Conservation (phyloP, 1,284 basidiomycete species). For the Fomitopsis pinicola region DNA sequence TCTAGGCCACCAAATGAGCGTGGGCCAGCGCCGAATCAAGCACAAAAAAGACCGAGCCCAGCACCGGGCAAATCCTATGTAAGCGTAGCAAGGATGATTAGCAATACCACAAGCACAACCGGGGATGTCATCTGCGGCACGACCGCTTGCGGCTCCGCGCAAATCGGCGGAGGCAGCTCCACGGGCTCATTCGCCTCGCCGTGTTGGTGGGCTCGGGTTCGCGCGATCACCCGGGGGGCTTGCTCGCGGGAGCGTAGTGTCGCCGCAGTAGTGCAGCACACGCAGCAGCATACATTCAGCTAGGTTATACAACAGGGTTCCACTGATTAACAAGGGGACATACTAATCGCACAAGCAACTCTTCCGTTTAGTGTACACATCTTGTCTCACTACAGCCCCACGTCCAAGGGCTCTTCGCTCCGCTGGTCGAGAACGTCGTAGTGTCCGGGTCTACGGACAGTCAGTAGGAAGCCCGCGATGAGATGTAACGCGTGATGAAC, state of each 20-base stretch:
- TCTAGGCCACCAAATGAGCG: neutral
- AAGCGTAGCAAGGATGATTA: neutral
- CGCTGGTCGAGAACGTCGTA: constrained; percentile 32
- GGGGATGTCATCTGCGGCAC: too few relatives aligned
- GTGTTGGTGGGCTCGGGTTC: neutral
- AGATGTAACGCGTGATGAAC: constrained; percentile 17
- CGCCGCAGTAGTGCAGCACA: neutral
- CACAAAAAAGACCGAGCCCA: neutral
- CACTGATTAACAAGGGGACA: neutral
- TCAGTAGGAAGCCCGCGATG: neutral
- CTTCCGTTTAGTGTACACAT: too few relatives aligned
- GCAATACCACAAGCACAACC: neutral
- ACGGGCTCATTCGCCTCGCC: neutral
- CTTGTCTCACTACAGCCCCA: neutral
- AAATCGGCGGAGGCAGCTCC: neutral
- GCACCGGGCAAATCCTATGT: neutral
- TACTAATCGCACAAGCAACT: neutral
- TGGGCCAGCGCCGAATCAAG: neutral
- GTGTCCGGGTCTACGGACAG: constrained; percentile 27
- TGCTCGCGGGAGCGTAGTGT: neutral
- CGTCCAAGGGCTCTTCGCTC: constrained; percentile 15
- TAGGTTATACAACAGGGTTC: neutral
- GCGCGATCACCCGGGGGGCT: neutral
- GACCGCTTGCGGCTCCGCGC: neutral
- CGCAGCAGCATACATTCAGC: neutral